Evolutionary conservation across 1,284 basidiomycete species (phyloP), one percentile per base, ranked within the genome.

Genomic region (Melampsora occidentalis): DNA sequence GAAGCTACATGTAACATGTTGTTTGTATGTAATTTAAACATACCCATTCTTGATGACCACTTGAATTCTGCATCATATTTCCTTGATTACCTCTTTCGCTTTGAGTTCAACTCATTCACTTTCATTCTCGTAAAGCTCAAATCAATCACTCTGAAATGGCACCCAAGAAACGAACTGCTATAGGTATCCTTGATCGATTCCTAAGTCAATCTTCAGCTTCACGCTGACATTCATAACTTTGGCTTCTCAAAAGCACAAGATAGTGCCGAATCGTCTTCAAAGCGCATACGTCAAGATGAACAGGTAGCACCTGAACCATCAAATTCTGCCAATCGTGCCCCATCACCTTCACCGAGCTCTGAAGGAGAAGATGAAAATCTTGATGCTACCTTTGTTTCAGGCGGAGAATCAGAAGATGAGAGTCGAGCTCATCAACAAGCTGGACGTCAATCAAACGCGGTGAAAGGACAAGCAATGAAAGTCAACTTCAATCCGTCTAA

Each of bases 351-450:
- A 16, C 51, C 33, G 2, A 63, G 33, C 49, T 57, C 71, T 25
- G 61, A 67, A 49, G 72, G 67, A 42, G 65, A 75, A 48, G 72
- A 75, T 35, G 46, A 68, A n/a, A 75, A 75, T 62, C 46, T 75
- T 64, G 72, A 75, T 62, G 72, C 72, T 59, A 64, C 64, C 28
- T 75, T 75, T 59, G 66, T 68, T 53, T 75, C 72, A 12, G 65
- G 53, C 31, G 72, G 65, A 14, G 72, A 75, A 66, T 73, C 71
- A 53, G 71, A 73, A 48, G 71, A 73, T 46, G 71, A 73, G 18
- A 12, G 53, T 39, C 39, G 33, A 18, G 39, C 49, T 59, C 65
- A 46, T n/a, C 64, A 28, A 53, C 28, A 22, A 20, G 46, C 46
- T 46, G 53, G 39, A 9, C 62, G 20, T n/a, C 16, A 65, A 28